Conservation (phyloP, 768 basidiomycete genomes). For the Suillus cothurnatus region DNA sequence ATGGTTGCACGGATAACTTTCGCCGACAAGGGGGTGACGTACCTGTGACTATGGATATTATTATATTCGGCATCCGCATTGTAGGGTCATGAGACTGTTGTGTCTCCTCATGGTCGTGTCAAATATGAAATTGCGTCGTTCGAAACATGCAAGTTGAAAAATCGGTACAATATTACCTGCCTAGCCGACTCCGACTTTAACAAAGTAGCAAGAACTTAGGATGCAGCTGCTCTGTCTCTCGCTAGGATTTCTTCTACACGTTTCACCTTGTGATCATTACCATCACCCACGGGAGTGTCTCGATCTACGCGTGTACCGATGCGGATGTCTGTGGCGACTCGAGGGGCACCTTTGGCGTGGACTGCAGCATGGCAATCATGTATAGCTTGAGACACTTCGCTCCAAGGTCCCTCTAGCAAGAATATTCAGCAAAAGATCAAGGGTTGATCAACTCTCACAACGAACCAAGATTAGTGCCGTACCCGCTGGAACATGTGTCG, state of each 20-base stretch:
- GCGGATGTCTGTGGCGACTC: constrained; percentile 90
- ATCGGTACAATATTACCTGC: background rate
- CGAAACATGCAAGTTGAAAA: background rate
- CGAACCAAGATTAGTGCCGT: constrained; percentile 86
- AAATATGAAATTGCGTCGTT: background rate
- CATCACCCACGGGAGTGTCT: constrained; percentile 59
- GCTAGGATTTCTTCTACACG: constrained; percentile 81
- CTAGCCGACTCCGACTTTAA: background rate
- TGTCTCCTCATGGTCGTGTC: background rate
- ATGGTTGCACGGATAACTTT: background rate
- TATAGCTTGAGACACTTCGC: constrained; percentile 80
- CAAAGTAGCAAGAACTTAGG: constrained; percentile 5
- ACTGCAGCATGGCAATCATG: constrained; percentile 90
- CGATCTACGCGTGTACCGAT: constrained; percentile 89
- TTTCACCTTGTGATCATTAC: constrained; percentile 78
- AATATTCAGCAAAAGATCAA: constrained; percentile 6
- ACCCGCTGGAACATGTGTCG: constrained; percentile 55
- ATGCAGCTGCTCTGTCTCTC: constrained; percentile 21
- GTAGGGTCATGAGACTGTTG: background rate
- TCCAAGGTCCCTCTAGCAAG: constrained; percentile 77
- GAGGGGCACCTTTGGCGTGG: constrained; percentile 71
- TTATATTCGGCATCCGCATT: background rate
- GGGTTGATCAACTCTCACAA: constrained; percentile 4
- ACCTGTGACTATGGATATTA: background rate
- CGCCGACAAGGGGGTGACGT: background rate